Base-by-base conservation (phyloP, 176 grass and related monocot genomes). In the Typha latifolia region DNA sequence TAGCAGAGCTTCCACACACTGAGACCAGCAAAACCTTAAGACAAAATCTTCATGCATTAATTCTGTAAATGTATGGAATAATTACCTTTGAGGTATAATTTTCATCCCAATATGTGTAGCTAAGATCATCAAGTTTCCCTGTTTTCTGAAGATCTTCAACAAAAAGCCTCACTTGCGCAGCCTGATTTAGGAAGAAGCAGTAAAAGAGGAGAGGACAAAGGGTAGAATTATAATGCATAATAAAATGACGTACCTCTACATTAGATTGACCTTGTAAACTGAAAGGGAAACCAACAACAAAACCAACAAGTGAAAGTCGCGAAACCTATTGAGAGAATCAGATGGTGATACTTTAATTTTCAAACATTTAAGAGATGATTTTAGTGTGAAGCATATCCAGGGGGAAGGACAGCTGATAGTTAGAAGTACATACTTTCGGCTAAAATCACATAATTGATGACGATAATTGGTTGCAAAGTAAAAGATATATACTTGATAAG, bases 51-150 rank as follows among this genome's bases (percentile, higher is more conserved):
- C 19, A 19, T 49, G 20, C 23, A 49, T 16, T 9, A 49, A 11
- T 20, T 12, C 10, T n/a, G 3, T 4, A 57, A 4, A 51, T 51
- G 7, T 12, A 18, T 70, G 5, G 27, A 16, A 34, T 13, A 15
- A 20, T 70, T 79, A 96, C 88, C 87, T 84, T 91, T 64, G 91
- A 86, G 27, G 85, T 96, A 72, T 88, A 96, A 81, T 88, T 96
- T 84, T 89, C 92, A 69, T 91, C 84, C 92, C 92, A 96, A 69
- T 91, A 91, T 72, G 88, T 84, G 76, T 89, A 96, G 48, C 65
- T 72, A 69, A 84, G 16, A 64, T 66, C 78, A 72, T 86, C 82
- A 64, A 96, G 82, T 69, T 68, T 85, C 63, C 78, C 73, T 61
- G 92, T 91, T 77, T 89, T 79, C 49, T 62, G 70, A 79, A 96